Conservation (phyloP, 306 rosid species). For the Rosa rugosa region DNA sequence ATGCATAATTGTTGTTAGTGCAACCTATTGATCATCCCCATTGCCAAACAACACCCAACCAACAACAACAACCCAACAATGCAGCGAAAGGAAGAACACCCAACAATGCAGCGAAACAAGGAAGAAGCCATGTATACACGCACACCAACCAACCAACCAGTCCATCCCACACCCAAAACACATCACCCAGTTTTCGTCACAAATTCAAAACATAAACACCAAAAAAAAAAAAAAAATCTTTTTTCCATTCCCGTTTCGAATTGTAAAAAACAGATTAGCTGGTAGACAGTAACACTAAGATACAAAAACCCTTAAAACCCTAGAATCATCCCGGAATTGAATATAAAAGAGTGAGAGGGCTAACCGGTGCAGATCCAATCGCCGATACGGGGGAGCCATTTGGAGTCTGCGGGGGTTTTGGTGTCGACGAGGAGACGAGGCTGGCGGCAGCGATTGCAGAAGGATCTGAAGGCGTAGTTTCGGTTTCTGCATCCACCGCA, state of each 20-base stretch:
- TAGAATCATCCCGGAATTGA: neutral
- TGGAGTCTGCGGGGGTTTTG: slow-evolving; percentile 92
- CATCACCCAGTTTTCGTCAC: slow-evolving; percentile 40
- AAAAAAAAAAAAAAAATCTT: too few species aligned
- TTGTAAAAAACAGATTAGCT: neutral
- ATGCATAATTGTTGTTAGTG: slow-evolving; percentile 99
- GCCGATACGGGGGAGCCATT: slow-evolving; percentile 96
- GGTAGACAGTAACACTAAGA: too few species aligned
- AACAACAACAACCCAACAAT: slow-evolving; percentile 49
- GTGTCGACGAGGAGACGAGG: slow-evolving; percentile 91
- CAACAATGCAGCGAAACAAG: slow-evolving; percentile 70
- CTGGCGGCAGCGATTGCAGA: slow-evolving; percentile 95
- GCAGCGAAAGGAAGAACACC: slow-evolving; percentile 62
- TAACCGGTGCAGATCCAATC: slow-evolving; percentile 99
- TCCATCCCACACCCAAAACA: too few species aligned
- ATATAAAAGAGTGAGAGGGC: slow-evolving; percentile 16
- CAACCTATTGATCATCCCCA: slow-evolving; percentile 84
- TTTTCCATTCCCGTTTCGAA: neutral
- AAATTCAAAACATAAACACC: too few species aligned
- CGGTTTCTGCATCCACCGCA: slow-evolving; percentile 83
- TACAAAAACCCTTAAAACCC: neutral
- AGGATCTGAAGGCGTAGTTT: slow-evolving; percentile 95
- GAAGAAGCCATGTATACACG: slow-evolving; percentile 66
- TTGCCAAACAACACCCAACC: slow-evolving; percentile 65
- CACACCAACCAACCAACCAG: slow-evolving; percentile 51